Percentiles rank a stretch among this genome's conserved stretches.
Evolutionary conservation across 2,329 filamentous ascomycete species (phyloP).

Genomic region (Stemphylium lycopersici): DNA sequence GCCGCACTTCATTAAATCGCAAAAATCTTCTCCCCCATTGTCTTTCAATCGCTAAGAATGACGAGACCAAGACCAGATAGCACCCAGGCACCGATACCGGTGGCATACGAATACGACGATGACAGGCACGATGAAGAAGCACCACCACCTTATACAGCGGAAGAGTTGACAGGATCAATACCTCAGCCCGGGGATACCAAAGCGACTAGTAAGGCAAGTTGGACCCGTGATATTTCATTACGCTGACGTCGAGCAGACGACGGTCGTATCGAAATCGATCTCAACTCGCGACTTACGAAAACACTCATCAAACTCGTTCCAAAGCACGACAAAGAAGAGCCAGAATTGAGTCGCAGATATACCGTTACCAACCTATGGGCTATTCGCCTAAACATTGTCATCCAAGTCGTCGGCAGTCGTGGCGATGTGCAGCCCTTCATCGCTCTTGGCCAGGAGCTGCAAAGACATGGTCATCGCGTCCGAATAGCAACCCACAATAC

Average conservation of each 20-base stretch:
- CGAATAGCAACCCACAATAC: constrained; percentile 31
- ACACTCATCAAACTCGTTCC: constrained; percentile 28
- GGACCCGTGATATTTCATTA: neutral
- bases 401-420: constrained; percentile 59
- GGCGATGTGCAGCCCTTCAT: constrained; percentile 66
- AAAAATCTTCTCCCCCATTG: neutral
- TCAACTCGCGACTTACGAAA: constrained; percentile 28
- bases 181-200: constrained; percentile 19
- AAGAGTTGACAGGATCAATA: constrained; percentile 5
- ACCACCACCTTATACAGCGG: constrained; percentile 7
- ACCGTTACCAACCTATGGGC: neutral
- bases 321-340: constrained; percentile 6
- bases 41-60: neutral
- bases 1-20: neutral
- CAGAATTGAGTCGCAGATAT: constrained; percentile 3
- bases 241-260: constrained; percentile 21
- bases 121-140: neutral
- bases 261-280: constrained; percentile 35
- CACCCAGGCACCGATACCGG: constrained; percentile 2
- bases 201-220: constrained; percentile 10
- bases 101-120: constrained; percentile 1
- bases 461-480: constrained; percentile 39
- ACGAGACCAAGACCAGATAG: constrained; percentile 1
- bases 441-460: constrained; percentile 59
- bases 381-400: constrained; percentile 56